These are phyloP conservation scores for Sistotremastrum suecicum DNA, from an alignment of 768 basidiomycete species.

Conservation along the genomic window DNA sequence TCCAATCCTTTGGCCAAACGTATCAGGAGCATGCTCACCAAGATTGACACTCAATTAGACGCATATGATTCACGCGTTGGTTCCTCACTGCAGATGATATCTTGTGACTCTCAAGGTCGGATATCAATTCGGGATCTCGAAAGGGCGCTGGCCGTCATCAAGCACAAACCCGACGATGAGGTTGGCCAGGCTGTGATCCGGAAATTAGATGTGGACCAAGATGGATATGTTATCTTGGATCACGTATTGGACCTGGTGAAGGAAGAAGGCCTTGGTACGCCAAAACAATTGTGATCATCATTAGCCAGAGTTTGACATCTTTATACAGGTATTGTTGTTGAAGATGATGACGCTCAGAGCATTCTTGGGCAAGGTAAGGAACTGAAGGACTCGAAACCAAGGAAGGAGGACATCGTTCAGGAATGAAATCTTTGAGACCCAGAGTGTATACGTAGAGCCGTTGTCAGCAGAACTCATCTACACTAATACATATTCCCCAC, in stretches of 20 bases:
- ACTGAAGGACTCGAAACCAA: constrained; percentile 64
- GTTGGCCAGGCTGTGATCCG: constrained; percentile 76
- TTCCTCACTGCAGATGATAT: constrained; percentile 73
- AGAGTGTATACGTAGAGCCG: too few relatives aligned
- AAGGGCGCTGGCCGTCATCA: constrained; percentile 85
- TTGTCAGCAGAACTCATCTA: too few relatives aligned
- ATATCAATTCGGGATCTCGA: constrained; percentile 83
- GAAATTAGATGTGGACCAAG: constrained; percentile 92
- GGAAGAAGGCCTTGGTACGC: constrained; percentile 72
- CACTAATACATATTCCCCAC: too few relatives aligned
- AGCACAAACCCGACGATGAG: constrained; percentile 84
- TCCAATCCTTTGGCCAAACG: constrained; percentile 86
- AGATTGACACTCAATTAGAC: constrained; percentile 84
- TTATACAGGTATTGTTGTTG: constrained; percentile 51
- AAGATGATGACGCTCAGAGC: constrained; percentile 68
- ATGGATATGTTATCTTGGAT: constrained; percentile 90
- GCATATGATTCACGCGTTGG: constrained; percentile 87
- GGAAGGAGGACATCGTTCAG: constrained; percentile 92
- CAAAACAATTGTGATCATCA: neutral
- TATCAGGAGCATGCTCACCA: constrained; percentile 88
- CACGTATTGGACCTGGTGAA: constrained; percentile 83
- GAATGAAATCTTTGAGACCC: constrained; percentile 23
- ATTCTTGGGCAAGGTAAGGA: constrained; percentile 76
- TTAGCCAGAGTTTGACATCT: constrained; percentile 2
- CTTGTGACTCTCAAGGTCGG: constrained; percentile 71